Evolutionary conservation across 2,329 filamentous ascomycete genomes (phyloP), one percentile per base, ranked within the genome.

Genomic region (Verticillium nubilum): DNA sequence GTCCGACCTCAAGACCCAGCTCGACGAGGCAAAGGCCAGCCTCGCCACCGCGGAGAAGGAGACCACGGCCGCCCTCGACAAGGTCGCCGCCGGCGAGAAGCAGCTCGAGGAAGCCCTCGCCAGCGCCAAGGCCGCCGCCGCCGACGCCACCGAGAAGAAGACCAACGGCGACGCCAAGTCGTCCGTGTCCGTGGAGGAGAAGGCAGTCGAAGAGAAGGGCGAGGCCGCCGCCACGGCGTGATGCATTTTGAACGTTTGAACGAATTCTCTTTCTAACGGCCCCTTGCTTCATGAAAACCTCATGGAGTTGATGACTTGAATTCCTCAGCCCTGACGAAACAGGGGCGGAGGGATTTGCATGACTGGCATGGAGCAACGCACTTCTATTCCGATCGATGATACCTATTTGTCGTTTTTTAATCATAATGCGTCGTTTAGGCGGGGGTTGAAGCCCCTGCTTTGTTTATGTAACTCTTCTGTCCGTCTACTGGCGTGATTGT

Each of bases 71-170:
- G 59, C 60, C 7, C 27, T 58, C 33, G 56, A 61, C 26, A 57
- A 59, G 57, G 19, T 28, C 42, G 42, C 60, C 53, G 58, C 57
- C 9, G 35, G 56, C 12, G 62, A 62, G 33, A 58, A 60, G 54
- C 59, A 60, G 60, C 42, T 60, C 26, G 58, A 60, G 54, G 53
- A 59, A 47, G 29, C 29, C 29, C 47, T 59, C 19, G 55, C 58
- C 27, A 63, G 67, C 60, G 47, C 52, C 23, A 54, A 57, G 64
- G 58, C 65, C 19, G 62, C 63, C 54, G 59, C 65, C 33, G 60
- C 65, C 26, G 65, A 70, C 57, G 57, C 59, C 13, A 25, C 10
- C 17, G 37, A 50, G 7, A 50, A 50, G 52, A 29, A 53, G 52
- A 28, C 25, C 25, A 53, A 47, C n/a, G 42, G 42, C 42, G 42